A percentile compares a stretch with the other conserved stretches of the same genome.
Conservation (phyloP, 176 grass and related monocot genomes). For the Oryza brachyantha region DNA sequence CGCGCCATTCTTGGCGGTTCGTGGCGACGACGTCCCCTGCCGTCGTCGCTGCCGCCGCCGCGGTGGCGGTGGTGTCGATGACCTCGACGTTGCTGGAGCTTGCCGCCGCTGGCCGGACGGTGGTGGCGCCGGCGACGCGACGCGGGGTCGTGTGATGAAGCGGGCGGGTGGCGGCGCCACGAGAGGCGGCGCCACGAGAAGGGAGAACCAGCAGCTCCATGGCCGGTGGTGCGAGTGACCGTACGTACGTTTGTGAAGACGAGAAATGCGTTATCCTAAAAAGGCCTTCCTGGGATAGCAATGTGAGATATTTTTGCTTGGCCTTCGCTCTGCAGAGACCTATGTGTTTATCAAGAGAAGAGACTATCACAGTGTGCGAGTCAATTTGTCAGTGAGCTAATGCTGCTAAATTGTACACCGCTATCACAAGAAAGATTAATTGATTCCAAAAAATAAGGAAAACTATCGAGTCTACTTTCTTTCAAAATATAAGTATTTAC, state of each 20-base stretch:
- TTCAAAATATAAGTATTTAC: too few relatives aligned
- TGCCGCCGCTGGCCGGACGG: not conserved
- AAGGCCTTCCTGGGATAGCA: not conserved
- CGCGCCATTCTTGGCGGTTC: not conserved
- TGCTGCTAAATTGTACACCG: too few relatives aligned
- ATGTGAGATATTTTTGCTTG: conserved; percentile 23
- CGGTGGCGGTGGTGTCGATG: not conserved
- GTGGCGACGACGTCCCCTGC: not conserved
- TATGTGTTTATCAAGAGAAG: too few relatives aligned
- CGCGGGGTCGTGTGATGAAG: not conserved
- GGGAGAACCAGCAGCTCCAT: conserved; percentile 41
- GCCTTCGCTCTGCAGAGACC: not conserved
- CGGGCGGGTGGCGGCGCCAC: not conserved
- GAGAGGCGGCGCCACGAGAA: conserved; percentile 7
- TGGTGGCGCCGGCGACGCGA: not conserved
- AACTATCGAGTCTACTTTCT: too few relatives aligned
- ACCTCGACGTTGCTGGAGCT: conserved; percentile 41
- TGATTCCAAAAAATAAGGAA: too few relatives aligned
- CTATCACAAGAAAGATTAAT: too few relatives aligned
- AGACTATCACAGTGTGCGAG: too few relatives aligned
- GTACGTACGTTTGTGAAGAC: not conserved
- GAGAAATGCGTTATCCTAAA: conserved; percentile 37
- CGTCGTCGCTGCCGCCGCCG: not conserved
- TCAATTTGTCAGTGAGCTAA: too few relatives aligned
- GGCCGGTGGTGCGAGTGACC: not conserved